Evolutionary conservation across 352 stramenopile genomes (phyloP), one percentile per base, ranked within the genome.

Genomic region (Elongisporangium undulatum): DNA sequence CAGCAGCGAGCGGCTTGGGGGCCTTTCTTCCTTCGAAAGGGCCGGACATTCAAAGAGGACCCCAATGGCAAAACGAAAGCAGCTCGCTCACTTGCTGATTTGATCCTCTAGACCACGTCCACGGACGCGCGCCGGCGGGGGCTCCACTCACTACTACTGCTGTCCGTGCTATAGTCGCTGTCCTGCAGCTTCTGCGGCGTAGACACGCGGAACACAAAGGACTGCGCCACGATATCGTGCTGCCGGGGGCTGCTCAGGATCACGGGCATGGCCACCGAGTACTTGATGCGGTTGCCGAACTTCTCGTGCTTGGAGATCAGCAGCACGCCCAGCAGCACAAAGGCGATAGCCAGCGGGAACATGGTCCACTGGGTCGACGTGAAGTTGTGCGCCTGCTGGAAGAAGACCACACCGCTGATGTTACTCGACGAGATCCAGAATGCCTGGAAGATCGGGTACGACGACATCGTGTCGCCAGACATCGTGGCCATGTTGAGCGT

Each of bases 391-490:
- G 82, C 79, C 57, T 95, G 84, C 69, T 95, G 84, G 70, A 93
- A 95, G 55, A 92, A 95, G 10, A 95, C 84, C 54, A 94, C 85
- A 49, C 86, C 84, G 29, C 81, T 89, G 61, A 95, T 90, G 77
- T 93, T 93, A 58, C 81, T 92, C 79, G 92, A 90, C 19, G 69
- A 87, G 66, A 95, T 95, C 85, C 84, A 95, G 59, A 94, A 95
- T 21, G 82, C 83, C 64, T 95, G 85, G 67, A 95, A 95, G 12
- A 95, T 83, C 0, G 87, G 87, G 61, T 90, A 94, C 16, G 82
- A 75, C 59, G 81, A 91, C 85, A 95, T 94, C 16, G 83, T 93
- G 63, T 95, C 87, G 19, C 84, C 84, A 21, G 63, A 72, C 85
- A 92, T 92, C n/a, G 80, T 93, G 53, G 85, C 87, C 72, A 93